These are phyloP conservation scores for Saccharomyces hybrid DNA, from an alignment of 1,139 yeast species.

Conservation along the genomic window DNA sequence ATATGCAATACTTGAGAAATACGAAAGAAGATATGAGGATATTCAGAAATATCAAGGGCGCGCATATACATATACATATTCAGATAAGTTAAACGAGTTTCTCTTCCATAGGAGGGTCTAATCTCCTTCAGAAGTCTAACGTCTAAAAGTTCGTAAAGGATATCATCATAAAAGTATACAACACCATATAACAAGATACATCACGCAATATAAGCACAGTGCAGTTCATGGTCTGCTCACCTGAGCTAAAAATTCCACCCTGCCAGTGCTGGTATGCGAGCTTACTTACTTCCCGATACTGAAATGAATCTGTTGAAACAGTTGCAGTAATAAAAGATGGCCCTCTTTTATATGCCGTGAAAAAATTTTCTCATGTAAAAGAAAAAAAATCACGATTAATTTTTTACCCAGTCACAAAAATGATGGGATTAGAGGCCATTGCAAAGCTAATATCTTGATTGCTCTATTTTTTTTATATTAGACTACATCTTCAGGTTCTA, in stretches of 20 bases:
- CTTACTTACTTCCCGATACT: not conserved
- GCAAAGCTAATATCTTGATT: not conserved
- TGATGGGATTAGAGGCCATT: not conserved
- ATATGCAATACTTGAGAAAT: not conserved
- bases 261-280: not conserved
- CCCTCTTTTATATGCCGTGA: not conserved
- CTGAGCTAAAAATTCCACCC: not conserved
- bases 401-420: not conserved
- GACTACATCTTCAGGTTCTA: not conserved
- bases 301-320: not conserved
- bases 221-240: not conserved
- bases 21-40: not conserved
- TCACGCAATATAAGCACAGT: not conserved
- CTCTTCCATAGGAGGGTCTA: too few relatives aligned
- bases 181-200: not conserved
- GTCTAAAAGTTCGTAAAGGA: constrained; percentile 29
- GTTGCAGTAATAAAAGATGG: not conserved
- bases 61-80: not conserved
- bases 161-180: constrained; percentile 20
- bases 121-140: constrained; percentile 26
- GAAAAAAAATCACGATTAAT: not conserved
- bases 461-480: not conserved
- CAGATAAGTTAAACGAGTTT: constrained; percentile 15
- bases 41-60: not conserved
- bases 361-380: not conserved